These are phyloP conservation scores for Fomitopsis palustris DNA, from an alignment of 1,284 basidiomycete genomes.

Conservation along the genomic window DNA sequence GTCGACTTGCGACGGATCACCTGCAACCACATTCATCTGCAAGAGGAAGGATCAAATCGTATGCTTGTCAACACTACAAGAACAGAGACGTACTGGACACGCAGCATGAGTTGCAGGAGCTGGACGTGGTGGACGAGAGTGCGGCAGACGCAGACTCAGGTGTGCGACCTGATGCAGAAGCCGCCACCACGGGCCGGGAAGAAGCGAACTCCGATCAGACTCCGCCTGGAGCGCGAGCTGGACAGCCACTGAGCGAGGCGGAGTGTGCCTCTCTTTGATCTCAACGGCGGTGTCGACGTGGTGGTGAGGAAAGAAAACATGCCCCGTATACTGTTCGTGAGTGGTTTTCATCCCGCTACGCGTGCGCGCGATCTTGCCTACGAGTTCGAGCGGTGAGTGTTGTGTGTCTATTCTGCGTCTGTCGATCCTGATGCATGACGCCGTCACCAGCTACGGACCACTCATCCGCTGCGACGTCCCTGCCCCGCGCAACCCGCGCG, in stretches of 20 bases:
- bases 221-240: neutral
- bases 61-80: neutral
- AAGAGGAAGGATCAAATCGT: neutral
- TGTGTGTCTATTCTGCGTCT: neutral
- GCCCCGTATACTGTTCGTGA: constrained; percentile 85
- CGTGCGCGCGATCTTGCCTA: constrained; percentile 81
- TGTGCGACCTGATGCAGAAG: neutral
- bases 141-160: neutral
- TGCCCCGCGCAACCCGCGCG: constrained; percentile 73
- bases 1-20: constrained; percentile 7
- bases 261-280: neutral
- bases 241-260: neutral
- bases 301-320: constrained; percentile 12
- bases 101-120: neutral
- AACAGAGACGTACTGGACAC: neutral
- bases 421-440: neutral
- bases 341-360: constrained; percentile 76
- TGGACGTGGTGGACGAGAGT: neutral
- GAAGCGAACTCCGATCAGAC: neutral
- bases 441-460: constrained; percentile 58
- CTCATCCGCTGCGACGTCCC: constrained; percentile 87
- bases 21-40: constrained; percentile 22
- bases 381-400: constrained; percentile 79
- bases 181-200: neutral
- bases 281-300: constrained; percentile 1